Evolutionary conservation across 2,329 filamentous ascomycete genomes (phyloP).

Genomic region (Nemania abortiva): DNA sequence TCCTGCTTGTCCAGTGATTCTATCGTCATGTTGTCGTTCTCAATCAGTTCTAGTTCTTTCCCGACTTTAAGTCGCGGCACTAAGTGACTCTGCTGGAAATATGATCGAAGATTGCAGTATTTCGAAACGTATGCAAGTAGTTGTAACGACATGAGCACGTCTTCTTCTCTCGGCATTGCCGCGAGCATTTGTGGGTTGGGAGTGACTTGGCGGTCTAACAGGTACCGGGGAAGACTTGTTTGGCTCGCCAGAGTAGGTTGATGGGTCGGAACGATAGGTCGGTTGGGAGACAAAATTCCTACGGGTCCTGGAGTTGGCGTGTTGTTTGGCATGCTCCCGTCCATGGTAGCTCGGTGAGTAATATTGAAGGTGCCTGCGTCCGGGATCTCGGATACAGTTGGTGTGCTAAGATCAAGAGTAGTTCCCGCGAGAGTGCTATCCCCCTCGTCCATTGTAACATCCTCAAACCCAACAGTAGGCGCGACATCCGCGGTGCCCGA

Average conservation of each 20-base stretch:
- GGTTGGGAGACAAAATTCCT: conserved; percentile 79
- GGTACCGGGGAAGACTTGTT: conserved; percentile 81
- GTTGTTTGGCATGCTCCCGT: conserved; percentile 85
- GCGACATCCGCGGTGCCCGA: conserved; percentile 84
- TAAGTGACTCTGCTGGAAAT: conserved; percentile 94
- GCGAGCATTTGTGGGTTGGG: conserved; percentile 82
- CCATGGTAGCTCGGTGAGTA: conserved; percentile 84
- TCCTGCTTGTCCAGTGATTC: conserved; percentile 62
- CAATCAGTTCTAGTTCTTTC: conserved; percentile 82
- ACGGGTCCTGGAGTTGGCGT: conserved; percentile 73
- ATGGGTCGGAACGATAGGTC: conserved; percentile 77
- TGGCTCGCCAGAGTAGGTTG: conserved; percentile 76
- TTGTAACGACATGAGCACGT: conserved; percentile 97
- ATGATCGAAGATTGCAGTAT: conserved; percentile 94
- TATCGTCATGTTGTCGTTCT: conserved; percentile 70
- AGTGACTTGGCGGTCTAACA: conserved; percentile 78
- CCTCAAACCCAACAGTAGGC: conserved; percentile 85
- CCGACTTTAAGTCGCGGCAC: conserved; percentile 93
- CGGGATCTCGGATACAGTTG: conserved; percentile 84
- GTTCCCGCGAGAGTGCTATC: conserved; percentile 83
- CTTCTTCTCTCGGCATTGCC: conserved; percentile 95
- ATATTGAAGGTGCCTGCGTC: conserved; percentile 95
- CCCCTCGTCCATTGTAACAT: conserved; percentile 82
- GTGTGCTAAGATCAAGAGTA: conserved; percentile 79
- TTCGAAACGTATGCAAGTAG: conserved; percentile 97